Evolutionary conservation across 2,329 filamentous ascomycete species (phyloP), one percentile per base, ranked within the genome.

Genomic region (Pseudogymnoascus sp.): DNA sequence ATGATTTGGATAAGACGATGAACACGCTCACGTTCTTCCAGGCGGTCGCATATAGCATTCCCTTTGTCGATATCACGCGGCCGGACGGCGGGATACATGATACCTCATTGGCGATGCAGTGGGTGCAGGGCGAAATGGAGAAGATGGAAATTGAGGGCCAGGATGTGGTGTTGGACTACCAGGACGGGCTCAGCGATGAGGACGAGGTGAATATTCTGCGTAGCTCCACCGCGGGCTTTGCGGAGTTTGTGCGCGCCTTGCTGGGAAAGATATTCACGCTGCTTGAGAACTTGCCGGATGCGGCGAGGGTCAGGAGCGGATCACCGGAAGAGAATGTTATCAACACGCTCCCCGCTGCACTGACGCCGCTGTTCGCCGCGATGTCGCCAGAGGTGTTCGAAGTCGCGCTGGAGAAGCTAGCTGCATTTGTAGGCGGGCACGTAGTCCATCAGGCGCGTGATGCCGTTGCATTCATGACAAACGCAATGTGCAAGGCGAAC

Each of bases 391-490:
- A 96, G 69, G 82, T 97, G 9, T 99, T 95, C 68, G 94, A 97
- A 68, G 82, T 94, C 70, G 90, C 90, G 0, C 76, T 99, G 57
- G 88, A 95, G 62, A 97, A 97, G 77, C 84, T 99, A 66, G 88
- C 91, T 2, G 84, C 89, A 30, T 99, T 99, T 71, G 88, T 96
- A 23, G 86, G 89, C 1, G 89, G 89, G 64, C 94, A 97, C 74
- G 94, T 99, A 56, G 92, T 99, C 15, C 92, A 99, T 68, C 94
- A 97, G 74, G 92, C 94, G 59, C 81, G 92, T 65, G 94, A 99
- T 77, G 92, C 94, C 6, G 96, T 99, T 88, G 94, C 95, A 1
- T 99, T 96, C 80, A 97, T 97, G 59, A 89, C 92, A 74, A 97
- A 96, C 72, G 89, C 90, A 0, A 79, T 99, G 21, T 96, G 94